Conservation (phyloP, 1,284 basidiomycete species). For the Leucocoprinus gongylophorus region DNA sequence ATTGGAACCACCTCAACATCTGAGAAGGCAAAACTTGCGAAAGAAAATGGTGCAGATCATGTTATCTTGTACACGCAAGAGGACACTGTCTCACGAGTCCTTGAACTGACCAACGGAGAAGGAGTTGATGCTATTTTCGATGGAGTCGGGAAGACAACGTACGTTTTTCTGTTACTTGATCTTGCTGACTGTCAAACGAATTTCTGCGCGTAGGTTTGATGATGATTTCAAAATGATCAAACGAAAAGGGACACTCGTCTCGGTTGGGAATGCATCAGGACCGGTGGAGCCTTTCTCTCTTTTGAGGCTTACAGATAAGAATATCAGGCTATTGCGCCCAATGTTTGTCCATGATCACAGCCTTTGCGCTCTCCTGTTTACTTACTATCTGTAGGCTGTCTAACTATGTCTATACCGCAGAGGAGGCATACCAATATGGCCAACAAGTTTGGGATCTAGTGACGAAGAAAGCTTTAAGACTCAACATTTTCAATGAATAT, state of each 20-base stretch:
- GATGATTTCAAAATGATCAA: slow-evolving; percentile 75
- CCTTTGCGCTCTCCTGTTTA: neutral
- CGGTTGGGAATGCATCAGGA: slow-evolving; percentile 89
- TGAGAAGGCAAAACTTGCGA: slow-evolving; percentile 83
- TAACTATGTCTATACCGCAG: slow-evolving; percentile 68
- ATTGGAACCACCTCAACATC: slow-evolving; percentile 90
- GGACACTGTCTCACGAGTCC: slow-evolving; percentile 63
- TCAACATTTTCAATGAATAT: slow-evolving; percentile 74
- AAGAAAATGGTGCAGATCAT: slow-evolving; percentile 76
- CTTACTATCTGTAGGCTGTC: slow-evolving; percentile 34
- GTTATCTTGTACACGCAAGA: slow-evolving; percentile 79
- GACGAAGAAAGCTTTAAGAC: slow-evolving; percentile 55
- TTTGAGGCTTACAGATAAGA: slow-evolving; percentile 75
- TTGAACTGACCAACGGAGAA: slow-evolving; percentile 74
- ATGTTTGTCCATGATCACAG: slow-evolving; percentile 41
- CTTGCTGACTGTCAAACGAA: neutral
- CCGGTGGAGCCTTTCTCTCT: slow-evolving; percentile 66
- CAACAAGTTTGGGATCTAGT: slow-evolving; percentile 64
- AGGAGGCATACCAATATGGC: slow-evolving; percentile 65
- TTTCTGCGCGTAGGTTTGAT: slow-evolving; percentile 52
- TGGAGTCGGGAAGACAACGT: slow-evolving; percentile 92
- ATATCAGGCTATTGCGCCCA: slow-evolving; percentile 73
- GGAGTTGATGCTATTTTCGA: slow-evolving; percentile 89
- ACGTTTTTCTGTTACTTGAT: slow-evolving; percentile 24
- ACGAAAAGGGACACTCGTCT: slow-evolving; percentile 81